Evolutionary conservation across 441 rosid genomes (phyloP), one percentile per base, ranked within the genome.

Genomic region (Sinapis alba): DNA sequence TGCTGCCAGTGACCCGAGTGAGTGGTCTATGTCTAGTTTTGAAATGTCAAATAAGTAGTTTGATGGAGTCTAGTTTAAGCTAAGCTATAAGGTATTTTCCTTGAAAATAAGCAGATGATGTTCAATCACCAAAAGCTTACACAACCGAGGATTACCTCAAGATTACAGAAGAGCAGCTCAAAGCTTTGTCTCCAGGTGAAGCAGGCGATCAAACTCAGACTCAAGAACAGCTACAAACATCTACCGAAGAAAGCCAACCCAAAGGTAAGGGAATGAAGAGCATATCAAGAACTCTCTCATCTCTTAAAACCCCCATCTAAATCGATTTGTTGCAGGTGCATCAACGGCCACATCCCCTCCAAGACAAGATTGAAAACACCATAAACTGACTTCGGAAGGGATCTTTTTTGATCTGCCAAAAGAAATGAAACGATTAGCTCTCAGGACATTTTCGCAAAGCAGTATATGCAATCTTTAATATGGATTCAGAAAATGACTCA

Each of bases 121-220:
- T 78, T 74, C 73, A 85, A 13, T 75, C 85, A 65, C 78, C 77
- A 63, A 75, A 54, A 74, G 93, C 90, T 24, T 90, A 89, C 85
- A 81, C 96, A 2, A 87, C 84, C 1, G 95, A 91, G 71, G 98
- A 88, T 51, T 89, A 86, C 80, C 81, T 88, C 77, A 91, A 87
- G 88, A 51, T 90, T 72, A 88, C 97, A 2, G 97, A 95, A 69
- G 94, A 90, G 78, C 97, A 91, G 80, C 86, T 90, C 43, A 86
- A 91, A 78, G 85, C 88, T 80, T 66, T 82, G 1, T 53, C 85
- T 32, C 50, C 75, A 0, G 78, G 5, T 28, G 83, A 82, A 21
- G 34, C 57, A 4, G 88, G 84, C 74, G 76, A 85, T 60, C 78
- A 69, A 47, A 54, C 71, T 80, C 81, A 79, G 78, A 63, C 79